Base-by-base conservation (phyloP, 169 alveolate species). In the Plasmodium adleri region DNA sequence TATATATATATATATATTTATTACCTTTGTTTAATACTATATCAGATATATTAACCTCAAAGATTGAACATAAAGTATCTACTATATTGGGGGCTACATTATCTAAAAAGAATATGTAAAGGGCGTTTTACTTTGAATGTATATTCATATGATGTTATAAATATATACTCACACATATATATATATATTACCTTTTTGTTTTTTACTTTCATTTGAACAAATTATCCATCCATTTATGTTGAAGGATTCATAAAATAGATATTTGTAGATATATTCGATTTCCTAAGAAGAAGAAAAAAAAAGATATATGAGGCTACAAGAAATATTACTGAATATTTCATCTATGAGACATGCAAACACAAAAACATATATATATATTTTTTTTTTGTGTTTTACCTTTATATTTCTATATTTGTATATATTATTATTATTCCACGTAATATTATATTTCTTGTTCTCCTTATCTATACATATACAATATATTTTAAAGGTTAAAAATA, bases 241-340 rank as follows among this genome's bases (percentile, higher is more conserved):
- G 47, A 78, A 78, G 5, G 89, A 64, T 49, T 78, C 78, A 45
- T 52, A 63, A 28, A 64, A 66, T 62, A 78, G 62, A 43, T 64
- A 78, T 54, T 78, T 78, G 80, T 78, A 63, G 32, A 78, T 78
- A 78, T 78, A 78, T 49, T 78, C 89, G 28, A 54, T 78, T 78
- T 78, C 89, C 89, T 78, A 24, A n/a, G 17, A 22, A 59, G 22
- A 32, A 12, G 5, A 5, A 39, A 39, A 5, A 39, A 39, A 39
- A 9, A 5, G 7, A 6, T 2, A 39, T 39, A 39, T 39, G 47
- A 39, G 8, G 47, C 1, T 22, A 63, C 10, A 67, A 28, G 7
- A 67, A 67, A 43, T 15, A 67, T 28, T n/a, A 15, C 45, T 32
- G 22, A 4, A 39, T 4, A 39, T 43, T 67, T 15, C 3, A 39